Base-by-base conservation (phyloP, 1,284 basidiomycete genomes). In the Trametes versicolor region DNA sequence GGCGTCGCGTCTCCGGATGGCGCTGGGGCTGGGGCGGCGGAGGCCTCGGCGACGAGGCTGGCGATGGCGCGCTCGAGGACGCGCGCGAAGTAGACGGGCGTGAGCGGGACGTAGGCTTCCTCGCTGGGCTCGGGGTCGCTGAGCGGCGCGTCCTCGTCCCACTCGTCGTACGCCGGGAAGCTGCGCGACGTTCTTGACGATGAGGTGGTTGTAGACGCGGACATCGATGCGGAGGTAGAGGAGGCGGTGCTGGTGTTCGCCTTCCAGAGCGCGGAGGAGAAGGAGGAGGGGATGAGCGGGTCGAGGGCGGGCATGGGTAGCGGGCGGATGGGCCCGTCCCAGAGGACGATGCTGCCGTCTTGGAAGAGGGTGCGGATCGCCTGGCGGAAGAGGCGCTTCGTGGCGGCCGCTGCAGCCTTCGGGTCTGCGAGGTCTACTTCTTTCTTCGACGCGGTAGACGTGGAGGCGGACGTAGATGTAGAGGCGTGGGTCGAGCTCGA, bases 291-390 rank as follows among this genome's bases (percentile, higher is more conserved):
- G 8, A 65, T 19, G n/a, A 62, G 45, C 10, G 69, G 54, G n/a
- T 67, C 60, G 54, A 71, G 64, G 29, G 66, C 60, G 12, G 62
- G 63, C 15, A 55, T 39, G 7, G 74, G 74, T 2, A 69, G 59
- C 13, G 70, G 71, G 36, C 80, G 78, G 7, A 79, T 76, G 4
- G 85, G 84, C 0, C 88, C 88, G 62, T 89, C 85, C 87, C 88
- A 91, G 2, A 91, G 73, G 0, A 91, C 79, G 60, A 92, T 86
- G 66, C 83, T 85, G 12, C 91, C 91, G 62, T 92, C 91, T 59
- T 84, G 79, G 60, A 86, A 80, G 21, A 93, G 77, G 71, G 87
- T 83, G n/a, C 85, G 77, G 58, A 92, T 79, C 0, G 87, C 86
- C 77, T 82, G 85, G 23, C 78, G 75, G 74, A 91, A 93, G 2